Conservation (phyloP, 1,284 basidiomycete species). For the Sanguinoderma infundibulare region DNA sequence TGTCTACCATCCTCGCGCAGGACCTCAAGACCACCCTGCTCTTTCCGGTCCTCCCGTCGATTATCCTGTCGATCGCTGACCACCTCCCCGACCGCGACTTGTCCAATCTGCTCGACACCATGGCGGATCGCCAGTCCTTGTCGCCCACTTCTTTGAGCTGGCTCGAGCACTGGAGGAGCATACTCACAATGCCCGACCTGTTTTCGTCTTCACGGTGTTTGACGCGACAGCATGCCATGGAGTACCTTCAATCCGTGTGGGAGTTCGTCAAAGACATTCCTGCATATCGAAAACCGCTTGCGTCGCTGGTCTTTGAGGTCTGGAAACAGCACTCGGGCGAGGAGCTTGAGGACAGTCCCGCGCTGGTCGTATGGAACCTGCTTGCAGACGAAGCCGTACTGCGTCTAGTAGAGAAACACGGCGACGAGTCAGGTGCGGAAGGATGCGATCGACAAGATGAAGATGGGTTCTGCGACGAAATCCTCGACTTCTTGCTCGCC, state of each 20-base stretch:
- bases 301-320: constrained; percentile 58
- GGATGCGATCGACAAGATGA: constrained; percentile 28
- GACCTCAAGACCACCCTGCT: constrained; percentile 57
- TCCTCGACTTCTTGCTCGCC: constrained; percentile 39
- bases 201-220: constrained; percentile 49
- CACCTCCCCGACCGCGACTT: constrained; percentile 69
- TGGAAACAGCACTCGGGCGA: constrained; percentile 47
- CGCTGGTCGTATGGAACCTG: constrained; percentile 62
- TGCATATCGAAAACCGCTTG: constrained; percentile 63
- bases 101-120: constrained; percentile 57
- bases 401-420: constrained; percentile 46
- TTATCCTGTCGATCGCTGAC: constrained; percentile 63
- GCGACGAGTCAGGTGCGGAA: constrained; percentile 30
- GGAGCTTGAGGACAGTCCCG: constrained; percentile 41
- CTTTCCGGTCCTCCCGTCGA: constrained; percentile 63
- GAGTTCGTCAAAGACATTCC: constrained; percentile 71
- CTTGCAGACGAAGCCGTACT: constrained; percentile 65
- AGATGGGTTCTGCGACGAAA: constrained; percentile 21
- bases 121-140: constrained; percentile 67
- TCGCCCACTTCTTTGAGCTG: constrained; percentile 72
- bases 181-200: constrained; percentile 57
- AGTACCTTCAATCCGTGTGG: constrained; percentile 59
- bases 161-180: constrained; percentile 64
- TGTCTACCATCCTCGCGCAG: constrained; percentile 63
- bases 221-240: constrained; percentile 62